A percentile compares a stretch with the other conserved stretches of the same genome.
phyloP scores from a whole-genome alignment of 768 basidiomycete genomes.

The Pleurotus platypus region DNA sequence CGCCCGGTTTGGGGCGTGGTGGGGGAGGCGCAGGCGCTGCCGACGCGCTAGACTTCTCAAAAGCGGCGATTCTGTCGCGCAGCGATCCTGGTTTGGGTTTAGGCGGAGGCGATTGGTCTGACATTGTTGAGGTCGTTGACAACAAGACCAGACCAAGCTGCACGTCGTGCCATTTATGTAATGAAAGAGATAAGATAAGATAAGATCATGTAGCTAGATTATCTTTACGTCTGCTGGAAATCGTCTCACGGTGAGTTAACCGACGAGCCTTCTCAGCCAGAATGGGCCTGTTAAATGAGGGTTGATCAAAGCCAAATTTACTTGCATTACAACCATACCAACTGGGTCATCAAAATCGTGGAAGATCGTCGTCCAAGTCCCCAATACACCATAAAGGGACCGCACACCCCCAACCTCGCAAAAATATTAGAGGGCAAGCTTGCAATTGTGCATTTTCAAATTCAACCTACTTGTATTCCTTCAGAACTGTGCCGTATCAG shows the following conservation, averaged over 20 bases:
- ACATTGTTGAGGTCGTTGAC: constrained; percentile 36
- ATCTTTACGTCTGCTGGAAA: neutral
- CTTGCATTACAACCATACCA: constrained; percentile 24
- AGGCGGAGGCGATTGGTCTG: constrained; percentile 53
- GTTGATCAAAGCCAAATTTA: neutral
- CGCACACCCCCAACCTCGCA: constrained; percentile 51
- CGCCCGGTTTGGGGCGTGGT: constrained; percentile 64
- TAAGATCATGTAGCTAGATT: neutral
- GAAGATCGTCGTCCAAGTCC: constrained; percentile 43
- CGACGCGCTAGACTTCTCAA: constrained; percentile 56
- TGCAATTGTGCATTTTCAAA: constrained; percentile 6
- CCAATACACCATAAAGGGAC: constrained; percentile 58
- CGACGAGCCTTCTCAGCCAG: constrained; percentile 26
- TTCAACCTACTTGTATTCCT: constrained; percentile 6
- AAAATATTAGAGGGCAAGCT: neutral
- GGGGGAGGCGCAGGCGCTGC: constrained; percentile 44
- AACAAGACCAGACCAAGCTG: too few relatives aligned
- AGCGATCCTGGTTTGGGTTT: constrained; percentile 74
- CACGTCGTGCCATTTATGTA: constrained; percentile 4
- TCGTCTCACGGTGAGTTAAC: neutral
- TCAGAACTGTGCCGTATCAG: constrained; percentile 7
- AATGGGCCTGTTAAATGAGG: constrained; percentile 25
- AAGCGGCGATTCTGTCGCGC: constrained; percentile 86
- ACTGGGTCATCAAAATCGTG: constrained; percentile 43
- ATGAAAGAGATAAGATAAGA: neutral